Conservation (phyloP, 2,329 filamentous ascomycete genomes). For the Epicoccum sorghinum region DNA sequence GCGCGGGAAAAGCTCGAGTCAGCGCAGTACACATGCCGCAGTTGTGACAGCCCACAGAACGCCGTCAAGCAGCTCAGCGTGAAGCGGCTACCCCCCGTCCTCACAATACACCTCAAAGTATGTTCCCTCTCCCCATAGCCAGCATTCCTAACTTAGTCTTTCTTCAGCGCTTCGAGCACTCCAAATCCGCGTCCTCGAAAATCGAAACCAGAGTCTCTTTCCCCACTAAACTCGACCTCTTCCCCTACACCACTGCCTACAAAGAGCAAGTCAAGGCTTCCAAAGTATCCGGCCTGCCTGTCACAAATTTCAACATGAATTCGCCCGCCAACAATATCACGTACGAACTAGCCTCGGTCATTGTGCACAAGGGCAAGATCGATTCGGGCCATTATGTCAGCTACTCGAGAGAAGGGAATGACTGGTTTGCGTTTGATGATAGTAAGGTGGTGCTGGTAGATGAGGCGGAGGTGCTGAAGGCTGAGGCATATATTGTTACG, state of each 20-base stretch:
- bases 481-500: slow-evolving; percentile 89
- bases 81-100: slow-evolving; percentile 82
- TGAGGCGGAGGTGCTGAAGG: slow-evolving; percentile 82
- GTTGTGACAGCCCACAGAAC: slow-evolving; percentile 75
- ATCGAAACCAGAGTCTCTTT: slow-evolving; percentile 87
- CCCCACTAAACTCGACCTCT: slow-evolving; percentile 85
- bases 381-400: slow-evolving; percentile 91
- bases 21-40: slow-evolving; percentile 85
- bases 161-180: slow-evolving; percentile 73
- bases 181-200: slow-evolving; percentile 77
- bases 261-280: slow-evolving; percentile 37
- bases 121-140: slow-evolving; percentile 16
- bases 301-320: slow-evolving; percentile 42
- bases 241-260: slow-evolving; percentile 79
- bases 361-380: slow-evolving; percentile 91
- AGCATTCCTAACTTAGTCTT: slow-evolving; percentile 16
- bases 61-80: slow-evolving; percentile 85
- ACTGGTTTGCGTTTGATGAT: slow-evolving; percentile 98
- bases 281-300: slow-evolving; percentile 47
- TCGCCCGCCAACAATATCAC: slow-evolving; percentile 62
- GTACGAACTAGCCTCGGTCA: slow-evolving; percentile 87
- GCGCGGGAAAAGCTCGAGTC: slow-evolving; percentile 74
- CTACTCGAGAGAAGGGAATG: slow-evolving; percentile 80
- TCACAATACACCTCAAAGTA: slow-evolving; percentile 93
- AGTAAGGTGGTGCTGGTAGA: slow-evolving; percentile 86